phyloP scores from a whole-genome alignment of 2,329 filamentous ascomycete species.

The Byssothecium circinans region DNA sequence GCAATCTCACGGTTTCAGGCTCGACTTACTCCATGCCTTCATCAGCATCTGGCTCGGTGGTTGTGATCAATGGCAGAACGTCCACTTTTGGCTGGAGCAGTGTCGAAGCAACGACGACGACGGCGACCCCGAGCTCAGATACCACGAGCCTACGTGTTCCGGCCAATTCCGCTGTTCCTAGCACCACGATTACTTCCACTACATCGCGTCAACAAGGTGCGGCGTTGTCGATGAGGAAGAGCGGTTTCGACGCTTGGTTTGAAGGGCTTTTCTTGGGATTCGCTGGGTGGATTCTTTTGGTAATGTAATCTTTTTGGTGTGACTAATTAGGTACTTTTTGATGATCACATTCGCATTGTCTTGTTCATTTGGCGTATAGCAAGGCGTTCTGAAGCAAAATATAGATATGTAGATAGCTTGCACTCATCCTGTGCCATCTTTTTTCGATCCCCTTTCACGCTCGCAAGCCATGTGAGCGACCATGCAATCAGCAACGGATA shows the following conservation, averaged over 20 bases:
- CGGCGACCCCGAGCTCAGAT: slow-evolving; percentile 6
- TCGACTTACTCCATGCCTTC: slow-evolving; percentile 31
- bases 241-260: slow-evolving; percentile 27
- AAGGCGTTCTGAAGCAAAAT: too few species aligned
- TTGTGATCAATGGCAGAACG: slow-evolving; percentile 38
- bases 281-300: slow-evolving; percentile 32
- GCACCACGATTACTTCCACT: neutral
- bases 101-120: slow-evolving; percentile 28
- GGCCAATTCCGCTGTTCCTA: slow-evolving; percentile 25
- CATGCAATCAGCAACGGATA: too few species aligned
- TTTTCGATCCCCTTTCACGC: too few species aligned
- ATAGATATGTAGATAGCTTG: too few species aligned
- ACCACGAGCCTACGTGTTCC: slow-evolving; percentile 13
- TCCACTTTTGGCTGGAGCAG: slow-evolving; percentile 24
- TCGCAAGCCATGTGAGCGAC: too few species aligned
- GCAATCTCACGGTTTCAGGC: slow-evolving; percentile 27
- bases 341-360: too few species aligned
- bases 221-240: slow-evolving; percentile 1
- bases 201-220: slow-evolving; percentile 18
- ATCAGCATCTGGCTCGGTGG: slow-evolving; percentile 28
- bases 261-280: slow-evolving; percentile 29
- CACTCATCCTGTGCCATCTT: too few species aligned
- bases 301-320: slow-evolving; percentile 17
- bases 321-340: too few species aligned
- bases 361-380: too few species aligned